phyloP scores from a whole-genome alignment of 768 basidiomycete genomes.

The Auricularia heimuer region DNA sequence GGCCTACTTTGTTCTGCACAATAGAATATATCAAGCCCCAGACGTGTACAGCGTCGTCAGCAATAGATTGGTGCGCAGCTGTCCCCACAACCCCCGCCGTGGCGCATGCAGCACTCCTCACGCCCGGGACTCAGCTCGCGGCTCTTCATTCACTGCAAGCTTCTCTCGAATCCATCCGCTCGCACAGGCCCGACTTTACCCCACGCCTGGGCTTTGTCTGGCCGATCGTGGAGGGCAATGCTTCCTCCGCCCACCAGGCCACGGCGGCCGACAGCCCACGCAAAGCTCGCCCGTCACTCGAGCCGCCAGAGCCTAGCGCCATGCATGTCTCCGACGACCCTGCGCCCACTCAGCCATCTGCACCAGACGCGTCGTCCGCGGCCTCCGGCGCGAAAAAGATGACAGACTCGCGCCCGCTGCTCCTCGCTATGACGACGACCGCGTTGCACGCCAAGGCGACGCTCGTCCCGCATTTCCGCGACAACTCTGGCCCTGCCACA shows the following conservation, averaged over 20 bases:
- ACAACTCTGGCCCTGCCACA: slow-evolving; percentile 3
- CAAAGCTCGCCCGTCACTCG: slow-evolving; percentile 11
- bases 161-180: slow-evolving; percentile 64
- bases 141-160: slow-evolving; percentile 62
- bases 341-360: not conserved
- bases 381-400: slow-evolving; percentile 33
- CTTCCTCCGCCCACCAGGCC: slow-evolving; percentile 31
- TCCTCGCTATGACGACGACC: slow-evolving; percentile 73
- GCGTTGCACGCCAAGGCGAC: slow-evolving; percentile 56
- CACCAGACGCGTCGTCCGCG: not conserved
- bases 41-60: slow-evolving; percentile 77
- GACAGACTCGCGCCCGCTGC: slow-evolving; percentile 57
- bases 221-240: slow-evolving; percentile 48
- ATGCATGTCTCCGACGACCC: slow-evolving; percentile 13
- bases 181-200: slow-evolving; percentile 70
- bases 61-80: slow-evolving; percentile 57
- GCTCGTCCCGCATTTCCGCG: slow-evolving; percentile 27
- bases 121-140: slow-evolving; percentile 38
- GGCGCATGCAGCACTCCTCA: not conserved
- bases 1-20: slow-evolving; percentile 82
- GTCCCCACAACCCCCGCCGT: not conserved
- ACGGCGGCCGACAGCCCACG: slow-evolving; percentile 25
- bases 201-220: slow-evolving; percentile 77
- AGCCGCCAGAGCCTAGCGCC: slow-evolving; percentile 16
- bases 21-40: slow-evolving; percentile 81